Base-by-base conservation (phyloP, 179 eudicot genomes). In the Nepenthes alata region DNA sequence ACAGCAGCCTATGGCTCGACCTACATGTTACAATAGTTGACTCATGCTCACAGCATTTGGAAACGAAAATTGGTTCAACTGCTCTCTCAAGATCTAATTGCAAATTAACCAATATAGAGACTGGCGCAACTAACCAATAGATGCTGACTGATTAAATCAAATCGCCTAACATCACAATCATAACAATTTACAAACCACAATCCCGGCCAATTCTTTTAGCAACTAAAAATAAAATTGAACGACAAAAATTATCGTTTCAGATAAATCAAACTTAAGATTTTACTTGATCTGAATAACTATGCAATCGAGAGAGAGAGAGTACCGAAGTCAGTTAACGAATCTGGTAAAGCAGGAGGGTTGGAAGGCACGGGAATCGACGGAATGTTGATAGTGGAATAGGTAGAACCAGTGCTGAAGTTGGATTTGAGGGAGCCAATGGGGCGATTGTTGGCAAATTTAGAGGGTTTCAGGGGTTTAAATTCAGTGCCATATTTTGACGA, bases 351-450 rank as follows among this genome's bases (percentile, higher is more conserved):
- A 2, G 47, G 53, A 35, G 64, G 55, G 5, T 69, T 57, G 53
- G 65, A 53, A 39, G 62, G 2, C 7, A 4, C 15, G 49, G 58
- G 64, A 39, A 36, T 12, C 11, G 70, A 70, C 6, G 38, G 60
- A 35, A 41, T 49, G 64, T 8, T 50, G 2, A 25, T 9, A 4
- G 71, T 54, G 0, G 73, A 59, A 58, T 57, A 60, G 47, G 59
- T 77, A 0, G 81, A 77, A 14, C 78, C 75, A 14, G 66, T 67
- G 52, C 74, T 72, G 3, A 65, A 57, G 48, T 57, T 53, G 60
- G 72, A 60, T 54, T 68, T 69, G 58, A 14, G 47, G 15, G 77
- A 60, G 15, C 65, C 41, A 58, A 6, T 51, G 11, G 48, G 58
- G 13, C 47, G 60, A 34, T 65, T 65, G 14, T 53, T 14, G 47